Evolutionary conservation across 2,329 filamentous ascomycete genomes (phyloP).

Genomic region (Chaetomiaceae sp.): DNA sequence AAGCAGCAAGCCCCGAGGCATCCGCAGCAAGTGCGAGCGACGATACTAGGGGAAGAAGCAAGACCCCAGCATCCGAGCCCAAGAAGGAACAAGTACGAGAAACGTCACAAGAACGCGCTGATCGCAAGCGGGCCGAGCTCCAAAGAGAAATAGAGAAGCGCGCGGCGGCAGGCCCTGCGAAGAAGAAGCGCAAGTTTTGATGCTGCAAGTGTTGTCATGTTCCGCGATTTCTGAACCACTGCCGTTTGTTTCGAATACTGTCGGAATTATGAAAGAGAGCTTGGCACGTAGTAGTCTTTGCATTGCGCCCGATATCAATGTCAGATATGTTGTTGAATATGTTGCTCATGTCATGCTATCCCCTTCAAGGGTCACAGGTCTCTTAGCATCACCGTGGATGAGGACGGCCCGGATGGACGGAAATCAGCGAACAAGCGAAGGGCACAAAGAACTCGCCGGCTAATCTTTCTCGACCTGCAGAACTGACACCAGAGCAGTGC

Average conservation of each 20-base stretch:
- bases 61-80: slow-evolving; percentile 15
- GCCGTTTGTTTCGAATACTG: too few species aligned
- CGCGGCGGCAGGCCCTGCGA: slow-evolving; percentile 45
- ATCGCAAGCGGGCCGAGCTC: slow-evolving; percentile 48
- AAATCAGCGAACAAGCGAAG: too few species aligned
- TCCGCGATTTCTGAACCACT: too few species aligned
- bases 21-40: slow-evolving; percentile 7
- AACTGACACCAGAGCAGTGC: too few species aligned
- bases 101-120: slow-evolving; percentile 44
- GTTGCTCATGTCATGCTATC: neutral
- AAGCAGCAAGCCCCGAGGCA: slow-evolving; percentile 5
- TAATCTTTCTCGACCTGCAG: too few species aligned
- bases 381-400: too few species aligned
- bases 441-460: too few species aligned
- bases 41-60: slow-evolving; percentile 27
- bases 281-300: neutral
- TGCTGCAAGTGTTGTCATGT: too few species aligned
- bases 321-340: neutral
- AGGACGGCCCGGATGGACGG: too few species aligned
- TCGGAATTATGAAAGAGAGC: too few species aligned
- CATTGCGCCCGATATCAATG: neutral
- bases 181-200: slow-evolving; percentile 55
- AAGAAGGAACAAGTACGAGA: slow-evolving; percentile 33
- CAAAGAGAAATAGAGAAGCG: slow-evolving; percentile 48
- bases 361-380: too few species aligned